phyloP scores from a whole-genome alignment of 129 eudicot genomes.

The Erigeron canadensis region DNA sequence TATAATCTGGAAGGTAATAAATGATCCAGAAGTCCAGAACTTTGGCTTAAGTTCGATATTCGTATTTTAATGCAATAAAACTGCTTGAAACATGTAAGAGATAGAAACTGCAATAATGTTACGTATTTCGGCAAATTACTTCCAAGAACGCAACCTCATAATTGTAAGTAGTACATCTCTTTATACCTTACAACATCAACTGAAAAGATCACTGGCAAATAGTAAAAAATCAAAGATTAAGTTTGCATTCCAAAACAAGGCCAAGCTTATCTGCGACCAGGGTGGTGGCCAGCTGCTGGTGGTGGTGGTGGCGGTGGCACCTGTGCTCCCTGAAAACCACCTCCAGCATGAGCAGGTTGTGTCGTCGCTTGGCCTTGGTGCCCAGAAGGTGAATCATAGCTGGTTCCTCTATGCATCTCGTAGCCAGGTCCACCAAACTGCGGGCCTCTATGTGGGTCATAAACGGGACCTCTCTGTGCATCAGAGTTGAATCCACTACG shows the following conservation, averaged over 20 bases:
- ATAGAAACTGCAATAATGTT: conserved; percentile 6
- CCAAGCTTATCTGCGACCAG: conserved; percentile 47
- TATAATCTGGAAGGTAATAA: background rate
- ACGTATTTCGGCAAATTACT: conserved; percentile 21
- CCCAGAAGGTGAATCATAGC: conserved; percentile 34
- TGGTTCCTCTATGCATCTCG: conserved; percentile 38
- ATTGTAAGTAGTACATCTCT: conserved; percentile 1
- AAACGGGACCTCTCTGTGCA: conserved; percentile 34
- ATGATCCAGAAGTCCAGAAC: background rate
- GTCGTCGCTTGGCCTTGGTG: conserved; percentile 37
- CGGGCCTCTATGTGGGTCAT: conserved; percentile 27
- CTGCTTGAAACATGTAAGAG: background rate
- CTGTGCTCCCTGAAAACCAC: conserved; percentile 50
- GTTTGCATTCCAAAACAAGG: conserved; percentile 16
- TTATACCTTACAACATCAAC: conserved; percentile 25
- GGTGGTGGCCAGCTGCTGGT: conserved; percentile 46
- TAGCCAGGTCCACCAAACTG: conserved; percentile 35
- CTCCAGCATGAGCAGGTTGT: conserved; percentile 32
- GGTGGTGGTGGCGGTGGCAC: conserved; percentile 28
- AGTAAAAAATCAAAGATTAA: conserved; percentile 10
- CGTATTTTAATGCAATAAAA: background rate
- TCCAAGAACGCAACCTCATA: conserved; percentile 18
- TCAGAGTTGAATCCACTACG: conserved; percentile 35
- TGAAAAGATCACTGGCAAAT: background rate
- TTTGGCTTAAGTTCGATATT: conserved; percentile 12